These are phyloP conservation scores for Acanthamoeba royreba DNA, from an alignment of 208 protist species.

Conservation along the genomic window DNA sequence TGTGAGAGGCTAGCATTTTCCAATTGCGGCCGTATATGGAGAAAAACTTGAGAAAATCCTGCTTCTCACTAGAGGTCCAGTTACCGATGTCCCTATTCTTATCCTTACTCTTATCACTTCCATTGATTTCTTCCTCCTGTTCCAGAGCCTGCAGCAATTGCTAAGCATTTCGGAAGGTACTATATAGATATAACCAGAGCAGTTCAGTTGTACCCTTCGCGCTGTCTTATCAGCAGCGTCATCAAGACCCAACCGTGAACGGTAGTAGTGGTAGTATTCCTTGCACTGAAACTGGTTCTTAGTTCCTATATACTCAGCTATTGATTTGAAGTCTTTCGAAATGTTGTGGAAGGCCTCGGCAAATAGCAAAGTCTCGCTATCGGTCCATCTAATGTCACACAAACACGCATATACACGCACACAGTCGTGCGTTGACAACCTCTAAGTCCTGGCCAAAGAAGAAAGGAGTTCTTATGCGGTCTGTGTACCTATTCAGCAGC, in stretches of 20 bases:
- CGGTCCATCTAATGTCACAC: background rate
- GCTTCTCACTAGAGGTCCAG: constrained; percentile 36
- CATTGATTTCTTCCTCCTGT: constrained; percentile 6
- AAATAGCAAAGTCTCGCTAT: constrained; percentile 36
- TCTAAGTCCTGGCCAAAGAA: background rate
- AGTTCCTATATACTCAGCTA: constrained; percentile 45
- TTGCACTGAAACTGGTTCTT: constrained; percentile 56
- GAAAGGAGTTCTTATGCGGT: background rate
- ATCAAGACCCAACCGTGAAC: constrained; percentile 24
- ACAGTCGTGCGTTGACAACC: background rate
- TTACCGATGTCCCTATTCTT: background rate
- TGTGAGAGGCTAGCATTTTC: constrained; percentile 47
- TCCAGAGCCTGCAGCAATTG: background rate
- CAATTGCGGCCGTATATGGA: constrained; percentile 44
- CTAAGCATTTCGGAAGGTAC: background rate
- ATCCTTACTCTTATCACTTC: background rate
- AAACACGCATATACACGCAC: background rate
- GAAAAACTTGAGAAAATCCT: constrained; percentile 46
- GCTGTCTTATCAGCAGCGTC: background rate
- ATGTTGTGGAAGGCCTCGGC: constrained; percentile 41
- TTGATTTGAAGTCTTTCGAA: constrained; percentile 47
- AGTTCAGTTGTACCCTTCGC: background rate
- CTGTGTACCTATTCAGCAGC: background rate
- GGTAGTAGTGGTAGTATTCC: constrained; percentile 47
- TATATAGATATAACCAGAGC: background rate